phyloP scores from a whole-genome alignment of 257 asterid genomes.

The Craterostigma plantagineum region DNA sequence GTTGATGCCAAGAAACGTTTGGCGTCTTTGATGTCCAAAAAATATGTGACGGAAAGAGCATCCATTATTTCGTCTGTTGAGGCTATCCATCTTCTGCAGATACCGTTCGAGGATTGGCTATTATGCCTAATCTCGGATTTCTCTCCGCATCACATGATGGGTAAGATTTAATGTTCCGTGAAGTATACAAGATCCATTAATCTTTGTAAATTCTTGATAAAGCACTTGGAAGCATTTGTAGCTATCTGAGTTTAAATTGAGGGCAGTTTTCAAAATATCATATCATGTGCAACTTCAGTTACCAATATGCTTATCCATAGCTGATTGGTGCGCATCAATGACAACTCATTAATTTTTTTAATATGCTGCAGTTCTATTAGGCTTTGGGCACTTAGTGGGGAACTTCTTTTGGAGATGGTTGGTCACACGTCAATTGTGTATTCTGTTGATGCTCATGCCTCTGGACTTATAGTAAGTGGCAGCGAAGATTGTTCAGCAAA shows the following conservation, averaged over 20 bases:
- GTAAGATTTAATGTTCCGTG: constrained; percentile 18
- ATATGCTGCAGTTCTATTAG: constrained; percentile 56
- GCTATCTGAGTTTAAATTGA: too few relatives aligned
- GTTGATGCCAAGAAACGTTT: too few relatives aligned
- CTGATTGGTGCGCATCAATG: background rate
- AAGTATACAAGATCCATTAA: constrained; percentile 1
- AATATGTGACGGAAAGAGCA: background rate
- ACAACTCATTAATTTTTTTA: constrained; percentile 12
- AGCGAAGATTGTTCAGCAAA: constrained; percentile 88
- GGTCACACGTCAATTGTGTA: constrained; percentile 90
- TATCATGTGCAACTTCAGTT: too few relatives aligned
- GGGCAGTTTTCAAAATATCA: too few relatives aligned
- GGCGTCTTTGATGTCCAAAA: too few relatives aligned
- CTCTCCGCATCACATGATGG: constrained; percentile 98
- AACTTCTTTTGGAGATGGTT: constrained; percentile 83
- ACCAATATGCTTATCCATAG: too few relatives aligned
- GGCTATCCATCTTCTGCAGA: constrained; percentile 25
- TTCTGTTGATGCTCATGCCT: constrained; percentile 75
- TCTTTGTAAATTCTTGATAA: background rate
- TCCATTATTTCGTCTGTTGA: background rate
- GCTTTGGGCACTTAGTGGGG: constrained; percentile 80
- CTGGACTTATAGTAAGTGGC: constrained; percentile 88
- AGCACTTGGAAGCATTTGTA: too few relatives aligned
- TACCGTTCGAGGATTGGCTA: constrained; percentile 84
- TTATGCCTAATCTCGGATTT: constrained; percentile 69